Percentiles rank a stretch among this genome's conserved stretches.
Conservation (phyloP, 768 basidiomycete species). For the Agrocybe chaxingu region DNA sequence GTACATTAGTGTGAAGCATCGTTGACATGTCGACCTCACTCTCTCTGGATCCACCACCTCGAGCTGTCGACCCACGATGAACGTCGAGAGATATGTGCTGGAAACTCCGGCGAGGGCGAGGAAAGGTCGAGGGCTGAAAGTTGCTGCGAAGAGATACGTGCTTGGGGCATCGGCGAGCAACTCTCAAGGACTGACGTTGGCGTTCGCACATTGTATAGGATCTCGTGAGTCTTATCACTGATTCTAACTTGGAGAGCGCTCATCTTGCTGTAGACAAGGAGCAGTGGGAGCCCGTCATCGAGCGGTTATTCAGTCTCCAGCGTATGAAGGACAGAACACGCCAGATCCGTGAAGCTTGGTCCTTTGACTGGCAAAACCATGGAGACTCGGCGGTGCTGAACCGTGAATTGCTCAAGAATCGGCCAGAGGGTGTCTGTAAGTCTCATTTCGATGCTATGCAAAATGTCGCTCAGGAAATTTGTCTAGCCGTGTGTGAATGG, state of each 20-base stretch:
- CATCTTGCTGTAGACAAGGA: slow-evolving; percentile 43
- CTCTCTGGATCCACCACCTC: no score
- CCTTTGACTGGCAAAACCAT: slow-evolving; percentile 49
- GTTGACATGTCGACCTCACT: no score
- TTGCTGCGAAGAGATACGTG: slow-evolving; percentile 44
- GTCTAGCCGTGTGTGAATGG: slow-evolving; percentile 36
- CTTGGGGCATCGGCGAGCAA: slow-evolving; percentile 20
- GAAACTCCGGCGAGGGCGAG: slow-evolving; percentile 11
- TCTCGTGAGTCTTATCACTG: slow-evolving; percentile 31
- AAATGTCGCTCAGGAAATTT: neutral
- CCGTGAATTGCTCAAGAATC: slow-evolving; percentile 23
- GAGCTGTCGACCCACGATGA: slow-evolving; percentile 4
- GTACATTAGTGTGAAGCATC: no score
- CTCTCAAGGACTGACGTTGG: slow-evolving; percentile 35
- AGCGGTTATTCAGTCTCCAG: slow-evolving; percentile 32
- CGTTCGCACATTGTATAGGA: slow-evolving; percentile 47
- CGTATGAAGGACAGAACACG: slow-evolving; percentile 9
- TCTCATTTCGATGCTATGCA: neutral
- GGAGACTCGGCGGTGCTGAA: slow-evolving; percentile 48
- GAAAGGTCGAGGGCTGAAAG: slow-evolving; percentile 25
- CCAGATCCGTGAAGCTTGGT: slow-evolving; percentile 43
- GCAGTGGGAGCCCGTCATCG: slow-evolving; percentile 49
- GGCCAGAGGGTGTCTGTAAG: slow-evolving; percentile 35
- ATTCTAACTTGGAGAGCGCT: neutral
- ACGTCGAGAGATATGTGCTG: slow-evolving; percentile 15